Evolutionary conservation across 192 early-diverging fungal genomes (phyloP).

Genomic region (Rhizophlyctis rosea): DNA sequence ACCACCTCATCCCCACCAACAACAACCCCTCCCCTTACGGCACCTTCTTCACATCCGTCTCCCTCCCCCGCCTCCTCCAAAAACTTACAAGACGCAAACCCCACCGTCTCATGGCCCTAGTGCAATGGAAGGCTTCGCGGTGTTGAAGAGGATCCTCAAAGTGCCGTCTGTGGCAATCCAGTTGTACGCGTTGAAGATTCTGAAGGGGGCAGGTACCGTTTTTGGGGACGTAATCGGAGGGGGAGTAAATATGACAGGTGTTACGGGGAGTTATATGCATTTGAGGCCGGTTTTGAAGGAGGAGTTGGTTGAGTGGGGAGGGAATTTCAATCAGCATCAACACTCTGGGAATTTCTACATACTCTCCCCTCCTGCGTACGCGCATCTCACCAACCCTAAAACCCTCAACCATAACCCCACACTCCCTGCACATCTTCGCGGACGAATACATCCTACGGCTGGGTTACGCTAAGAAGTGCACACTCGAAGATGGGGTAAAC

Average conservation of each 20-base stretch:
- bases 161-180: slow-evolving; percentile 64
- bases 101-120: slow-evolving; percentile 70
- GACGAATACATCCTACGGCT: slow-evolving; percentile 33
- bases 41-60: slow-evolving; percentile 59
- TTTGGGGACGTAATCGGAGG: slow-evolving; percentile 45
- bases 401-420: too few species aligned
- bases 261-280: slow-evolving; percentile 70
- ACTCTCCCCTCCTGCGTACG: too few species aligned
- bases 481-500: slow-evolving; percentile 38
- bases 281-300: slow-evolving; percentile 62
- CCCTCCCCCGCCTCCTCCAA: slow-evolving; percentile 72
- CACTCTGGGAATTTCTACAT: too few species aligned
- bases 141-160: slow-evolving; percentile 74
- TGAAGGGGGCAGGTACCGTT: slow-evolving; percentile 79
- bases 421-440: slow-evolving; percentile 41
- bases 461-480: slow-evolving; percentile 17
- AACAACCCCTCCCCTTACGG: slow-evolving; percentile 11
- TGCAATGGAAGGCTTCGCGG: slow-evolving; percentile 82
- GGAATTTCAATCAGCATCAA: too few species aligned
- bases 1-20: background rate
- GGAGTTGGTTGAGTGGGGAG: too few species aligned
- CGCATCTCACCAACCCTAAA: too few species aligned
- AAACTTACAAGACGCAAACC: slow-evolving; percentile 77
- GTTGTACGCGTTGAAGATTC: slow-evolving; percentile 72
- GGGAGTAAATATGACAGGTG: slow-evolving; percentile 72